A percentile compares a stretch with the other conserved stretches of the same genome.
These are phyloP conservation scores for Bretziella fagacearum DNA, from an alignment of 2,329 filamentous ascomycete genomes.

Conservation along the genomic window DNA sequence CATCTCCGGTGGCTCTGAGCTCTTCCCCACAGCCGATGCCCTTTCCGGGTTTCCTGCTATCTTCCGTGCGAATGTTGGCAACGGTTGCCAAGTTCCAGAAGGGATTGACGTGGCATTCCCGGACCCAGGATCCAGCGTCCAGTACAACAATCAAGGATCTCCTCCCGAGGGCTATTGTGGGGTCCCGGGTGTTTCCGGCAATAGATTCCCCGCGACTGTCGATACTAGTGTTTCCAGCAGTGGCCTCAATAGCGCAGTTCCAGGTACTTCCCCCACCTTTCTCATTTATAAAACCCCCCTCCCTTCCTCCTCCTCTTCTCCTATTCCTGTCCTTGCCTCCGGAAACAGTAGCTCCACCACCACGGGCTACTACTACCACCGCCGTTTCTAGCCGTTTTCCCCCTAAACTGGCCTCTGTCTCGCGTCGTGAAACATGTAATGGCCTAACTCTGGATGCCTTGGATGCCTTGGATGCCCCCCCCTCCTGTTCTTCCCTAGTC, in stretches of 20 bases:
- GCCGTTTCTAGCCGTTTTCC: no score
- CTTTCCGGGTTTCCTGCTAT: conserved; percentile 35
- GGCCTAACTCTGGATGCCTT: no score
- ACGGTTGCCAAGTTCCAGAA: conserved; percentile 38
- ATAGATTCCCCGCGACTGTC: neutral
- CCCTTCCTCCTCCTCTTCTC: neutral
- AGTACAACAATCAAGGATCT: conserved; percentile 20
- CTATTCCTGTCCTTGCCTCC: neutral
- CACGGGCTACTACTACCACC: no score
- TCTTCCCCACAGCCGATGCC: conserved; percentile 25
- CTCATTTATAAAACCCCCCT: neutral
- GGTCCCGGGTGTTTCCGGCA: neutral
- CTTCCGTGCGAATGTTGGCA: conserved; percentile 48
- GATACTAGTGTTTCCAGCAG: neutral
- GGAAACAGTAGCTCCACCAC: no score
- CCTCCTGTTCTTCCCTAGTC: no score
- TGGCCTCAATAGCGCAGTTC: neutral
- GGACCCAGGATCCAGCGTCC: conserved; percentile 37
- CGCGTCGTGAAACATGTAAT: no score
- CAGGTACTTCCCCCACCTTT: conserved; percentile 4
- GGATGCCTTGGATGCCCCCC: no score
- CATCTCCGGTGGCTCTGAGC: conserved; percentile 22
- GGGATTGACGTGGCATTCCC: conserved; percentile 44
- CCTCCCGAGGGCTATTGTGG: conserved; percentile 17
- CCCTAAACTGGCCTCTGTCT: no score